Evolutionary conservation across 192 early-diverging fungal species (phyloP), one percentile per base, ranked within the genome.

Genomic region (Borealophlyctis nickersoniae): DNA sequence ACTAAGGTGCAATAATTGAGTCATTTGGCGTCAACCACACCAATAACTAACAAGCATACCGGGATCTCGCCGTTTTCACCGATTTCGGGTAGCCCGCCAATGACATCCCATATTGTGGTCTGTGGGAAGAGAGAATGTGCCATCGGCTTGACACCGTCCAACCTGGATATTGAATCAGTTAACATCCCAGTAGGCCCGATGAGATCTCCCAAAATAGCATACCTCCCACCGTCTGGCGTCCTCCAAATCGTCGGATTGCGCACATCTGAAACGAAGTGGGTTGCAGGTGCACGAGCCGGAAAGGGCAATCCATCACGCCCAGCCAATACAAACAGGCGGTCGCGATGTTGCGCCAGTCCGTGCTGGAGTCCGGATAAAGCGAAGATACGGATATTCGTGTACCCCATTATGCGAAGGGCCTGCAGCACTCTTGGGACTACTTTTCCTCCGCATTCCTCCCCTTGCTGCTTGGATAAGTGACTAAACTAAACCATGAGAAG

Each of bases 341-440:
- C 57, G 13, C 57, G 57, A 7, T 35, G 9, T 33, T 58, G 57
- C n/a, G 57, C 57, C 27, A 58, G 32, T 16, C 57, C 57, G 35
- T 58, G 57, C 34, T 58, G 57, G 30, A 34, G 9, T 19, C 30
- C 27, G 14, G 26, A 35, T 16, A 58, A 24, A 19, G n/a, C 57
- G 16, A 58, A 2, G 13, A n/a, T n/a, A 9, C 19, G 27, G 0
- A 58, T 24, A n/a, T n/a, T n/a, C 24, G 28, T 26, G 34, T 58
- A 58, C n/a, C 57, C 57, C 57, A 58, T 28, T 14, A n/a, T 23
- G 13, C 33, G 0, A 16, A 58, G 57, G 30, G 33, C 35, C 19
- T 58, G 35, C 26, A 58, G 13, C 9, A 58, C 35, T 35, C 35
- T 28, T 19, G 23, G 30, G 26, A 58, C 14, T 13, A 58, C 34